phyloP scores from a whole-genome alignment of 495 filamentous ascomycete species.

The Letharia lupina region DNA sequence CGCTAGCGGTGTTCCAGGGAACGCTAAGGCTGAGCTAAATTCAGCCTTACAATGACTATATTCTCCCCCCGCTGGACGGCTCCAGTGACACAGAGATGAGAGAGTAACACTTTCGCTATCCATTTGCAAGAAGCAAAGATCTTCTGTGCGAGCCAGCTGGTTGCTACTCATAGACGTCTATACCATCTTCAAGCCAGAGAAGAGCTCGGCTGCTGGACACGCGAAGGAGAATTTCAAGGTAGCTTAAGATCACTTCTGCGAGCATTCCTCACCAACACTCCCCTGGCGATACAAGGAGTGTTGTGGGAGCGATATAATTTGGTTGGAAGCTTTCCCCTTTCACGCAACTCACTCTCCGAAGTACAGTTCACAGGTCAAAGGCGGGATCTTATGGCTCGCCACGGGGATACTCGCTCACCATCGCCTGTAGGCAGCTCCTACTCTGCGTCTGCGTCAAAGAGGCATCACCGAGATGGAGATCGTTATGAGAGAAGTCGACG shows the following conservation, averaged over 20 bases:
- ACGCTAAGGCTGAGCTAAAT: not conserved
- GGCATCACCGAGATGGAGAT: constrained; percentile 67
- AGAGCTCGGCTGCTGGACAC: not conserved
- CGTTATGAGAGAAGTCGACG: constrained; percentile 56
- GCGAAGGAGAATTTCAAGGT: not conserved
- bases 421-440: constrained; percentile 86
- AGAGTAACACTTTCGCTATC: not conserved
- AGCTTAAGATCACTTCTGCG: not conserved
- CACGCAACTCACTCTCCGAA: constrained; percentile 25
- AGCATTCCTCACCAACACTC: constrained; percentile 6
- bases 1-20: not conserved
- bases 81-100: not conserved
- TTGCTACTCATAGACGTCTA: not conserved
- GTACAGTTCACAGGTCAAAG: constrained; percentile 59
- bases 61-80: not conserved
- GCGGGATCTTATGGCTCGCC: constrained; percentile 73
- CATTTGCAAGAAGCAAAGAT: not conserved
- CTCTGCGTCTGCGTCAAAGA: constrained; percentile 66
- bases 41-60: constrained; percentile 2
- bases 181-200: not conserved
- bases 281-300: not conserved
- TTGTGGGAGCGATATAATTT: not conserved
- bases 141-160: not conserved
- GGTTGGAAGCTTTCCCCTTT: not conserved
- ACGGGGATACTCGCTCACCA: constrained; percentile 89